Percentiles rank a stretch among this genome's conserved stretches.
Conservation (phyloP, 371 early-diverging fungal species). For the Apophysomyces variabilis region DNA sequence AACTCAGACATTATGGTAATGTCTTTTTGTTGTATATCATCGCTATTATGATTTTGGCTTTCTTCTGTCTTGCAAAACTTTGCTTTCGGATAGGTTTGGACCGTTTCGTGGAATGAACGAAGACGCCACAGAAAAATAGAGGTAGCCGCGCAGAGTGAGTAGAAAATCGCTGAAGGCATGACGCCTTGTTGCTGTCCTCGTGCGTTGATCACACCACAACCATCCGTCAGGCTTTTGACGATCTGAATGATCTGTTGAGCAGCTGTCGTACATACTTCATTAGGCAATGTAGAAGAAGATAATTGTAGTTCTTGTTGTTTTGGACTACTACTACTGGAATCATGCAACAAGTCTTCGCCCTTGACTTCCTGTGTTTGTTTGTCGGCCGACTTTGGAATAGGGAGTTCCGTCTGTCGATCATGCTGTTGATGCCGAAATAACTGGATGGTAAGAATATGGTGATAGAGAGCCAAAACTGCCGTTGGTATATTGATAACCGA, state of each 20-base stretch:
- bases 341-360: not conserved
- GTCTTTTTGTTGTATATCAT: not conserved
- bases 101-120: too few species aligned
- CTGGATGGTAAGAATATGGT: conserved; percentile 26
- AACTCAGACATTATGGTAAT: not conserved
- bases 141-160: conserved; percentile 22
- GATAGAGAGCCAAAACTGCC: conserved; percentile 23
- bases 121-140: conserved; percentile 3
- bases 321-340: too few species aligned
- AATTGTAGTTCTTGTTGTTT: too few species aligned
- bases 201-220: not conserved
- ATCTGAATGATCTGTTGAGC: conserved; percentile 14
- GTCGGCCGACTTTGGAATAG: conserved; percentile 4
- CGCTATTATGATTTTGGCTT: too few species aligned
- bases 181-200: conserved; percentile 6
- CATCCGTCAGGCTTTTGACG: conserved; percentile 1
- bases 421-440: conserved; percentile 11
- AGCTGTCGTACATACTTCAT: conserved; percentile 8
- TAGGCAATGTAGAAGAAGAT: too few species aligned
- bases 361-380: conserved; percentile 2
- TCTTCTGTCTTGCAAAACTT: too few species aligned
- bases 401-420: conserved; percentile 5
- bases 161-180: conserved; percentile 11
- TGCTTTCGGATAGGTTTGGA: too few species aligned
- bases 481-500: conserved; percentile 13